Evolutionary conservation across 2,329 filamentous ascomycete species (phyloP).

Genomic region (Tympanopsis confertula): DNA sequence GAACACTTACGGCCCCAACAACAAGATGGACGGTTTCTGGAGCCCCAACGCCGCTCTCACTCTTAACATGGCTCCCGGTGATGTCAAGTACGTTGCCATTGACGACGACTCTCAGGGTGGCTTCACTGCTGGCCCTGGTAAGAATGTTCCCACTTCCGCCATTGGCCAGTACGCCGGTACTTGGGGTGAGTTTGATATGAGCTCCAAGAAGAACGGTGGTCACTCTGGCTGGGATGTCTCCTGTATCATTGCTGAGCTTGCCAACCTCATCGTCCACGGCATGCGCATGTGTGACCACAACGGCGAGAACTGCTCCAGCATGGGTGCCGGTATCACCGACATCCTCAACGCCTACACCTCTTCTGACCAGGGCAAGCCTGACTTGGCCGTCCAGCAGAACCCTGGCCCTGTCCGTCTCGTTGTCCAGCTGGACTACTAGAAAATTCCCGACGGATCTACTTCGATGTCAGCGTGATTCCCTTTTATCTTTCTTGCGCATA

Average conservation of each 20-base stretch:
- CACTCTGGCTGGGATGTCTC: conserved; percentile 40
- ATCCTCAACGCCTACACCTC: conserved; percentile 21
- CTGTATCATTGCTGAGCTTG: conserved; percentile 28
- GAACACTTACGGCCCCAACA: conserved; percentile 38
- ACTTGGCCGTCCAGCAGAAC: conserved; percentile 23
- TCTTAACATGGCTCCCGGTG: conserved; percentile 26
- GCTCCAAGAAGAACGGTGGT: conserved; percentile 27
- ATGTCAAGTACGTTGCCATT: conserved; percentile 27
- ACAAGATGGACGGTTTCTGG: conserved; percentile 35
- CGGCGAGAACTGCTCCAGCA: conserved; percentile 6
- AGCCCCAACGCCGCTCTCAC: conserved; percentile 19
- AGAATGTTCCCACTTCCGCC: conserved; percentile 17
- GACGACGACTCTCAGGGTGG: conserved; percentile 34
- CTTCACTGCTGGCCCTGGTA: conserved; percentile 26
- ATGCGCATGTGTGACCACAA: conserved; percentile 22
- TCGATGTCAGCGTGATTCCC: too few species aligned
- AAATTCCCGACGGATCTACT: too few species aligned
- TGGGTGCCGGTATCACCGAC: conserved; percentile 11
- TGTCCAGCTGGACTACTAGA: not conserved
- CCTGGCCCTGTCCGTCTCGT: not conserved
- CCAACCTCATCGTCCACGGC: conserved; percentile 16
- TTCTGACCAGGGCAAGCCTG: conserved; percentile 23
- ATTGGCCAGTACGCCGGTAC: conserved; percentile 28
- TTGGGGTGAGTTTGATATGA: conserved; percentile 39
- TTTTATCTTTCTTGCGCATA: too few species aligned